These are phyloP conservation scores for Torulaspora maleeae DNA, from an alignment of 805 yeast genomes.

Conservation along the genomic window DNA sequence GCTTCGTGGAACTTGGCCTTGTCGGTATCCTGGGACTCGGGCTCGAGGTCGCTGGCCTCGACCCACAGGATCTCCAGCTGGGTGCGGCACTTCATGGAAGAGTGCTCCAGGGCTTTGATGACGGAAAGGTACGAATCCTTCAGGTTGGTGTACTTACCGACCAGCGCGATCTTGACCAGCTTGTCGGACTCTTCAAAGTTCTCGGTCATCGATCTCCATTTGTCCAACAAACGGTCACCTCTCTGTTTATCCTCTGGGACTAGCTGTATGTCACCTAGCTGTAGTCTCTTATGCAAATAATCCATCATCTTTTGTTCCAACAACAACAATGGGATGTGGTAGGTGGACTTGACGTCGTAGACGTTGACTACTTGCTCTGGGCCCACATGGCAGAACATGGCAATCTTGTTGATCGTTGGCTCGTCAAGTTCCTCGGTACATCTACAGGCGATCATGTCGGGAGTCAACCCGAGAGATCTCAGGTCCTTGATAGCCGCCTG, in stretches of 20 bases:
- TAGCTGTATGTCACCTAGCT: constrained; percentile 46
- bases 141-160: constrained; percentile 93
- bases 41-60: constrained; percentile 87
- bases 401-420: constrained; percentile 89
- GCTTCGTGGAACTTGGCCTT: constrained; percentile 87
- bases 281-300: constrained; percentile 64
- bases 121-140: constrained; percentile 95
- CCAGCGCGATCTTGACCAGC: constrained; percentile 89
- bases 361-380: constrained; percentile 97
- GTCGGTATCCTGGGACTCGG: constrained; percentile 54
- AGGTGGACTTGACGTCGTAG: constrained; percentile 93
- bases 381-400: constrained; percentile 99
- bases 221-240: constrained; percentile 65
- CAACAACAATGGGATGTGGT: constrained; percentile 91
- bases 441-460: constrained; percentile 97
- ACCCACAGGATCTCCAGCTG: constrained; percentile 91
- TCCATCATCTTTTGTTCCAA: constrained; percentile 80
- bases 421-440: constrained; percentile 77
- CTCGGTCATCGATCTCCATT: constrained; percentile 77
- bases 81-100: constrained; percentile 84
- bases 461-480: constrained; percentile 89
- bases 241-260: constrained; percentile 48
- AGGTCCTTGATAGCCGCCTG: constrained; percentile 98
- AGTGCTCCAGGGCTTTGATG: constrained; percentile 91
- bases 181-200: constrained; percentile 80